Percentiles rank a stretch among this genome's conserved stretches.
phyloP scores from a whole-genome alignment of 1,284 basidiomycete species.

The Fistulinella cinereoalba region DNA sequence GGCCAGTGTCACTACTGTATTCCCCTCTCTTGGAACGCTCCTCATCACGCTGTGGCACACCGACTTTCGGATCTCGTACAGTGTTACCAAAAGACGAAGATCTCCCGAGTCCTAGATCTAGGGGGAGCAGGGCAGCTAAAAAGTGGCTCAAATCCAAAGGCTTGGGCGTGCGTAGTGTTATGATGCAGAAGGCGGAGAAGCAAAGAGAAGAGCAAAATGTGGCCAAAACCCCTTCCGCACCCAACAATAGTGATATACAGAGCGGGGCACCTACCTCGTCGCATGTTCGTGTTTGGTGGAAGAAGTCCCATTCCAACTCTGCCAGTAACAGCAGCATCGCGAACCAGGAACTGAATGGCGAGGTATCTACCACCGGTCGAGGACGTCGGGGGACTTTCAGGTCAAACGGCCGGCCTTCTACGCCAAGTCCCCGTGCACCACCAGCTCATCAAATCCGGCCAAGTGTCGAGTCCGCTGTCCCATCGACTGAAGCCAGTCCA shows the following conservation, averaged over 20 bases:
- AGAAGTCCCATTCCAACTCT: slow-evolving; percentile 20
- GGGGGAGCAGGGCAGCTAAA: slow-evolving; percentile 16
- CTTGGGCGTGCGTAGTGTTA: slow-evolving; percentile 25
- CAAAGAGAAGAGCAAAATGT: slow-evolving; percentile 14
- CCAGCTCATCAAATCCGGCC: slow-evolving; percentile 22
- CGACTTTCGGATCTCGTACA: slow-evolving; percentile 54
- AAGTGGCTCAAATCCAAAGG: slow-evolving; percentile 33
- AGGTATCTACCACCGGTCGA: slow-evolving; percentile 6
- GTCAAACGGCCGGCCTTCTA: slow-evolving; percentile 14
- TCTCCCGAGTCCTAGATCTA: slow-evolving; percentile 13
- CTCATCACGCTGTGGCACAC: slow-evolving; percentile 51
- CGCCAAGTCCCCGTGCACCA: slow-evolving; percentile 20
- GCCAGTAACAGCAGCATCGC: slow-evolving; percentile 7
- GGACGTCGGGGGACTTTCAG: slow-evolving; percentile 10
- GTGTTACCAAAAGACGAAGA: slow-evolving; percentile 29
- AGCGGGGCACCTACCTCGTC: slow-evolving; percentile 8
- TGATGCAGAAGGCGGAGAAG: slow-evolving; percentile 25
- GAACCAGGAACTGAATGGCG: slow-evolving; percentile 10
- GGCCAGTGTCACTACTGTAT: slow-evolving; percentile 7
- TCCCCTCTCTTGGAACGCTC: slow-evolving; percentile 26
- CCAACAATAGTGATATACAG: slow-evolving; percentile 9
- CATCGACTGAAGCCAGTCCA: slow-evolving; percentile 10
- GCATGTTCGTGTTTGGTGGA: slow-evolving; percentile 33
- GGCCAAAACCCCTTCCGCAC: not conserved
- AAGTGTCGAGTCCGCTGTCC: slow-evolving; percentile 17